Conservation (phyloP, 2,329 filamentous ascomycete genomes). For the Plenodomus biglobosus region DNA sequence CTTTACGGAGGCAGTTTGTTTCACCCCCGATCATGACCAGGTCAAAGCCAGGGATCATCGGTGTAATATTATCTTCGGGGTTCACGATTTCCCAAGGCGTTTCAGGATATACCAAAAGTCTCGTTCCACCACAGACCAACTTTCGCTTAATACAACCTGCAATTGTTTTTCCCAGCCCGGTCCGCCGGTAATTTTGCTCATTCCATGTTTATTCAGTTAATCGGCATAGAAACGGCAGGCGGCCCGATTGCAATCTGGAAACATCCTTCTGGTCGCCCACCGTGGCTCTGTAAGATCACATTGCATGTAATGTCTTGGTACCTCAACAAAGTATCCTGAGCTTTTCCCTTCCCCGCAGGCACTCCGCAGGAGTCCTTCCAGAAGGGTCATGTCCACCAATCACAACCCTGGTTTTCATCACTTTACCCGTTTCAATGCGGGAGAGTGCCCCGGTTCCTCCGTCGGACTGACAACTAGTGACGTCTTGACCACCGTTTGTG, state of each 20-base stretch:
- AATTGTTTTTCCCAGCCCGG: not conserved
- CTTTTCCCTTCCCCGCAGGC: slow-evolving; percentile 14
- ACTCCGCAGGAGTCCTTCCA: slow-evolving; percentile 16
- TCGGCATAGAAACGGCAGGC: slow-evolving; percentile 3
- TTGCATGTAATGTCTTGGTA: slow-evolving; percentile 1
- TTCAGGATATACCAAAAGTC: not conserved
- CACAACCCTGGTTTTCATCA: not conserved
- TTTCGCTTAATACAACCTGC: not conserved
- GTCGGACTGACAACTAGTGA: slow-evolving; percentile 21
- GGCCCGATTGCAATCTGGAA: slow-evolving; percentile 4
- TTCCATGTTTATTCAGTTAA: not conserved
- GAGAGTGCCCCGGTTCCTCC: slow-evolving; percentile 22
- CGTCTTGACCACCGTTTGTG: slow-evolving; percentile 14
- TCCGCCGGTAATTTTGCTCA: too few relatives aligned
- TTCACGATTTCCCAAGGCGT: not conserved
- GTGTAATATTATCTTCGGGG: too few relatives aligned
- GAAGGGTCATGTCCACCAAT: slow-evolving; percentile 34
- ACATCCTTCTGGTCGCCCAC: not conserved
- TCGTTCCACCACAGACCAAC: not conserved
- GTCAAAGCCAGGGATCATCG: too few relatives aligned
- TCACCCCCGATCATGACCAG: too few relatives aligned
- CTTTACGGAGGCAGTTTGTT: not conserved
- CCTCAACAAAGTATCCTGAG: not conserved
- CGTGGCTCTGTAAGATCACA: not conserved
- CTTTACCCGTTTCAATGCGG: slow-evolving; percentile 27